Evolutionary conservation across 768 basidiomycete genomes (phyloP).

Genomic region (Calocera cornea): DNA sequence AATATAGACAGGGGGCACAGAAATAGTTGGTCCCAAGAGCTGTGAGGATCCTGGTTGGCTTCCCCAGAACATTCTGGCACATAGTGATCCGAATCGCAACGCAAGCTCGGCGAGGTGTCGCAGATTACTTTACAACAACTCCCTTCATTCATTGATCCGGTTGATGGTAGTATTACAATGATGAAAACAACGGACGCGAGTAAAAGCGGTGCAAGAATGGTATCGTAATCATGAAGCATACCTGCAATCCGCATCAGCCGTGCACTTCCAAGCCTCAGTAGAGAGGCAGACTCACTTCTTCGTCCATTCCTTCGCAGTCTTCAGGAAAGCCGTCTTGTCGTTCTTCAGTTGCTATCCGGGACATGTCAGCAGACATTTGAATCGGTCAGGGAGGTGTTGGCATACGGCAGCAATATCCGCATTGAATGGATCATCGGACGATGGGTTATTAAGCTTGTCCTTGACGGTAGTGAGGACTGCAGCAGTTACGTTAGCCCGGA

Average conservation of each 20-base stretch:
- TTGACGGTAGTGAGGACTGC: constrained; percentile 62
- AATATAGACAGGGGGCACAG: neutral
- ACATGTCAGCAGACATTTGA: neutral
- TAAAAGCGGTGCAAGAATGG: neutral
- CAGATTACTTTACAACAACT: neutral
- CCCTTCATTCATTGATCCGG: neutral
- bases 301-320: constrained; percentile 70
- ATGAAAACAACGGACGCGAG: neutral
- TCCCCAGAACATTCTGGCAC: no score
- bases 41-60: no score
- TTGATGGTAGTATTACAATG: neutral
- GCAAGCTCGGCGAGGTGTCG: neutral
- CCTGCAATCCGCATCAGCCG: neutral
- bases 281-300: constrained; percentile 47
- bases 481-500: constrained; percentile 6
- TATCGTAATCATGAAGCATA: neutral
- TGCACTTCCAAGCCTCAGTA: neutral
- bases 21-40: no score
- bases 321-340: constrained; percentile 57
- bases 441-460: constrained; percentile 79
- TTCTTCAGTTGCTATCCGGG: constrained; percentile 52
- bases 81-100: neutral
- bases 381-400: constrained; percentile 6
- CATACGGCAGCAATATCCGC: constrained; percentile 73
- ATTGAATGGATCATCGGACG: constrained; percentile 77